Conservation (phyloP, 129 eudicot genomes). For the Flaveria brownii region DNA sequence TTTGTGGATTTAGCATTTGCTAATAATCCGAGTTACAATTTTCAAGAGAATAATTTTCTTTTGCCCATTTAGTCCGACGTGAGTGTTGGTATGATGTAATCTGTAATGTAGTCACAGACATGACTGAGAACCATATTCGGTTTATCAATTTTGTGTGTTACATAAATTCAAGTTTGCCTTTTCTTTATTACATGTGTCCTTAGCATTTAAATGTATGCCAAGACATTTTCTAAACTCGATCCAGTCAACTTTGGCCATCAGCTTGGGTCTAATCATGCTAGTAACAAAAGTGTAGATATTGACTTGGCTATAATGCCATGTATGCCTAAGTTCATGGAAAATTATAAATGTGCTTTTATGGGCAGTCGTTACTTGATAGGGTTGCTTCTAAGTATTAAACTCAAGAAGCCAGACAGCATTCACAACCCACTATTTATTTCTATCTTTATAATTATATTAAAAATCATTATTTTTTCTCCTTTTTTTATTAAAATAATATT, state of each 20-base stretch:
- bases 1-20: constrained; percentile 34
- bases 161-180: constrained; percentile 22
- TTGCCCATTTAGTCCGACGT: constrained; percentile 8
- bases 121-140: constrained; percentile 8
- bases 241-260: not conserved
- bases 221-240: too few species aligned
- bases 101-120: constrained; percentile 39
- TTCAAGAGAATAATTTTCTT: constrained; percentile 34
- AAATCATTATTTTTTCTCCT: not conserved
- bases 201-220: not conserved
- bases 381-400: too few species aligned
- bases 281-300: not conserved
- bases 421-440: too few species aligned
- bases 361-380: too few species aligned
- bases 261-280: constrained; percentile 2
- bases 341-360: not conserved
- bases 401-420: too few species aligned
- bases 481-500: too few species aligned
- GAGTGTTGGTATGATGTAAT: constrained; percentile 31
- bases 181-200: not conserved
- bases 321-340: not conserved
- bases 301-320: constrained; percentile 15
- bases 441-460: too few species aligned
- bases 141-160: constrained; percentile 42
- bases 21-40: constrained; percentile 30